Conservation (phyloP, 2,329 filamentous ascomycete genomes). For the Colletotrichum musicola region DNA sequence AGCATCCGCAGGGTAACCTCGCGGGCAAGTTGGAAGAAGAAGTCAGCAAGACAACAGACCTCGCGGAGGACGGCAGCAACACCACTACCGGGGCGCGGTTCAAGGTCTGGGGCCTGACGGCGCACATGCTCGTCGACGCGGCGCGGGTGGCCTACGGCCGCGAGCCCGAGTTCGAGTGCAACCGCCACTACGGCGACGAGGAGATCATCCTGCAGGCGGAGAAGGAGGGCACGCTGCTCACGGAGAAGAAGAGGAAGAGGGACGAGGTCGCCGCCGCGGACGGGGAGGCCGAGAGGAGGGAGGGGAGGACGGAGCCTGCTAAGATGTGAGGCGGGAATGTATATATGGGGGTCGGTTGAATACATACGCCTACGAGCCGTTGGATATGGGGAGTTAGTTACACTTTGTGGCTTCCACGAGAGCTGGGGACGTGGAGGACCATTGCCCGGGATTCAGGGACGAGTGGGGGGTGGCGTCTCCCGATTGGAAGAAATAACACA, state of each 20-base stretch:
- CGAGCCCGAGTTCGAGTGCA: conserved; percentile 86
- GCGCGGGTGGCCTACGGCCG: conserved; percentile 86
- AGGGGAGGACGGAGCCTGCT: conserved; percentile 34
- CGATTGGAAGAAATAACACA: conserved; percentile 11
- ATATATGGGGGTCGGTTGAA: background rate
- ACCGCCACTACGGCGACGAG: conserved; percentile 65
- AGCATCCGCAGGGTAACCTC: conserved; percentile 58
- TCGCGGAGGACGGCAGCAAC: too few relatives aligned
- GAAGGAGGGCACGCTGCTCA: conserved; percentile 57
- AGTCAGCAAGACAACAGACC: too few relatives aligned
- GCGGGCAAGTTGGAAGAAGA: background rate
- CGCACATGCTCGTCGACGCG: conserved; percentile 88
- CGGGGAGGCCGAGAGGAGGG: conserved; percentile 42
- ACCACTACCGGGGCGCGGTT: conserved; percentile 65
- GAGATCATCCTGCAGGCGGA: conserved; percentile 61
- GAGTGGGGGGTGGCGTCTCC: background rate
- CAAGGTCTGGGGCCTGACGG: conserved; percentile 96
- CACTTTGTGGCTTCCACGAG: too few relatives aligned
- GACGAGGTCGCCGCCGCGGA: conserved; percentile 42
- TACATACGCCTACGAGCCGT: too few relatives aligned
- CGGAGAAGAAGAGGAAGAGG: conserved; percentile 55
- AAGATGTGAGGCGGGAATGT: conserved; percentile 29
- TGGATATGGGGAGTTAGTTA: too few relatives aligned
- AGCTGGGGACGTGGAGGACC: too few relatives aligned
- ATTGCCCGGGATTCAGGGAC: background rate